These are phyloP conservation scores for Raffaelea albimanens DNA, from an alignment of 2,329 filamentous ascomycete genomes.

Conservation along the genomic window DNA sequence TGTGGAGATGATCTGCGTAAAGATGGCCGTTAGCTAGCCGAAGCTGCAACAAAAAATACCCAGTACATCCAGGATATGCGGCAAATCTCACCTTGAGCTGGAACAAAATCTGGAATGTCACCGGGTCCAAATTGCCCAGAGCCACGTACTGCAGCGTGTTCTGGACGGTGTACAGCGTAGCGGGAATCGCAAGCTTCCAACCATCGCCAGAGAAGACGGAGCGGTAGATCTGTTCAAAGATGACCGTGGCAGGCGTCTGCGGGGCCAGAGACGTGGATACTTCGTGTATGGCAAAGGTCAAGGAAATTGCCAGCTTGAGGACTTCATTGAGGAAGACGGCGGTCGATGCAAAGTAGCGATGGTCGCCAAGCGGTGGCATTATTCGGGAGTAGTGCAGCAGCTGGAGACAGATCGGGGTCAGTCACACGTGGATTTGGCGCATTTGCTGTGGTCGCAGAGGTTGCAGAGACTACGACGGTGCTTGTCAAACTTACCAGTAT, in stretches of 20 bases:
- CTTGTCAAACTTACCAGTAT: slow-evolving; percentile 47
- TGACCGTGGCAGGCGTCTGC: slow-evolving; percentile 67
- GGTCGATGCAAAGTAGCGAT: slow-evolving; percentile 87
- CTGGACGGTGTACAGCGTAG: slow-evolving; percentile 78
- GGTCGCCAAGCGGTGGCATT: slow-evolving; percentile 76
- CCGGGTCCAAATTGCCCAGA: slow-evolving; percentile 81
- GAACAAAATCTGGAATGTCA: slow-evolving; percentile 87
- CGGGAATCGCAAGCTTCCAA: slow-evolving; percentile 90
- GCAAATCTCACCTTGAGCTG: slow-evolving; percentile 65
- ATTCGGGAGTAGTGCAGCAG: slow-evolving; percentile 91
- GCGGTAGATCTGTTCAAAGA: slow-evolving; percentile 71
- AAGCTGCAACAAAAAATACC: neutral
- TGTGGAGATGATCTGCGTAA: slow-evolving; percentile 73
- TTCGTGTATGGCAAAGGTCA: slow-evolving; percentile 83
- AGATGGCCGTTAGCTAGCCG: neutral
- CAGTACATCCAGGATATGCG: neutral
- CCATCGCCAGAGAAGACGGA: slow-evolving; percentile 82
- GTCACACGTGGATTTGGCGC: too few species aligned
- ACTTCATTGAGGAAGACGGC: slow-evolving; percentile 91
- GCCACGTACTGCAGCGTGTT: slow-evolving; percentile 92
- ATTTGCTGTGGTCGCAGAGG: slow-evolving; percentile 2
- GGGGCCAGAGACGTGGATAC: slow-evolving; percentile 68
- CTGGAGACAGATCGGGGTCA: slow-evolving; percentile 35
- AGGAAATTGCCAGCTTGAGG: slow-evolving; percentile 76
- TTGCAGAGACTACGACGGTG: neutral